Evolutionary conservation across 257 asterid genomes (phyloP), one percentile per base, ranked within the genome.

Genomic region (Gentiana macrophylla): DNA sequence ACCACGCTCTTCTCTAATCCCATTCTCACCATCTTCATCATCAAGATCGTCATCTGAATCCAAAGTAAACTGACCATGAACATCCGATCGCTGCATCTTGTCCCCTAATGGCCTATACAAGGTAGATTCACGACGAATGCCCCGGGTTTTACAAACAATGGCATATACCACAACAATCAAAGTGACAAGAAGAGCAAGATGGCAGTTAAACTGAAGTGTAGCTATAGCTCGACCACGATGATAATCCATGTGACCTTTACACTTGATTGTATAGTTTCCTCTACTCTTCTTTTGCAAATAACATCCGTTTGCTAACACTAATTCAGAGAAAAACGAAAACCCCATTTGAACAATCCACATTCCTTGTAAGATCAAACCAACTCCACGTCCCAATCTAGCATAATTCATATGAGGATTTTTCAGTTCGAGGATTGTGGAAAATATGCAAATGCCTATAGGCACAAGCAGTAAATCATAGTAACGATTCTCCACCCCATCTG

Each of bases 331-430:
- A 67, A 91, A 82, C 4, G 98, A 81, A 62, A 87, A 79, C 2
- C 98, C 98, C 97, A 91, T 91, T 59, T 91, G 98, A 61, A 91
- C 70, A 63, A 74, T 73, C 98, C 98, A 91, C 81, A 77, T 70
- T 8, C 98, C 98, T 69, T 91, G 94, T 32, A 79, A 61, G 53
- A 79, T 70, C 57, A 91, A 59, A 60, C 97, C 98, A 50, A 91
- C 47, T 5, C 92, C 94, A 32, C 95, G 89, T 32, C 87, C 89
- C 47, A 91, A 62, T 62, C 71, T 72, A 0, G 95, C 79, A 37
- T 79, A 74, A 62, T 46, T 72, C 12, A 77, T 77, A 58, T 74
- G 68, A 12, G 84, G 77, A 62, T 72, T 75, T 71, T 70, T 84
- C 32, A 91, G 60, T 62, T 87, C 93, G 35, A 87, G 78, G 50